Base-by-base conservation (phyloP, 169 alveolate species). In the Babesia sp. region DNA sequence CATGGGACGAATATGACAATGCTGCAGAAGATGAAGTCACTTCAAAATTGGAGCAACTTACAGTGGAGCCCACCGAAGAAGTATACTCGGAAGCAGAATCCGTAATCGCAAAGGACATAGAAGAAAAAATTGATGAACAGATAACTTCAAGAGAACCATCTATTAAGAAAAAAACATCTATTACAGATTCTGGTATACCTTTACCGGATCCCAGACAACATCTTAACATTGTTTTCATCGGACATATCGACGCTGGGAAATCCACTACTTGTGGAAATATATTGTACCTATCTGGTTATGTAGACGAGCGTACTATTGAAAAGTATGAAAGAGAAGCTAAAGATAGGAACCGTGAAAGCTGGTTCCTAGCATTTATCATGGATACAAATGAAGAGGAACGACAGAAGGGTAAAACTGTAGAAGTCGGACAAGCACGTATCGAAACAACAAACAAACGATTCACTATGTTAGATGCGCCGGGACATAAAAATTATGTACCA, bases 211-310 rank as follows among this genome's bases (percentile, higher is more conserved):
- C 95, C 11, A 79, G 97, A 72, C 96, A 90, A 28, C 98, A 94
- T 34, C 81, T 94, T 78, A 97, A 97, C 76, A 90, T 98, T 33
- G 99, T 98, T 29, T 98, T 97, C 86, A 98, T 98, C 34, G 99
- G 99, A 14, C 99, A 98, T 86, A 99, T 97, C 33, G 99, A 97
- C 91, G 99, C 99, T 26, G 99, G 99, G 42, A 98, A 98, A 88
- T 95, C 99, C 39, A 98, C 99, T 12, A 97, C 99, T 22, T 97
- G 99, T 64, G 99, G 99, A 18, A 95, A 95, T 73, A 93, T 97
- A 36, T 77, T 97, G 75, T 84, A 74, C 71, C 72, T 86, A 20
- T 75, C 94, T 39, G 99, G 99, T 14, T 89, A 94, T 73, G 98
- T 98, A 18, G 99, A 96, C 83, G 97, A 95, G 72, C 92, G 98